These are phyloP conservation scores for Entophlyctis luteolus DNA, from an alignment of 192 early-diverging fungal genomes.

Conservation along the genomic window DNA sequence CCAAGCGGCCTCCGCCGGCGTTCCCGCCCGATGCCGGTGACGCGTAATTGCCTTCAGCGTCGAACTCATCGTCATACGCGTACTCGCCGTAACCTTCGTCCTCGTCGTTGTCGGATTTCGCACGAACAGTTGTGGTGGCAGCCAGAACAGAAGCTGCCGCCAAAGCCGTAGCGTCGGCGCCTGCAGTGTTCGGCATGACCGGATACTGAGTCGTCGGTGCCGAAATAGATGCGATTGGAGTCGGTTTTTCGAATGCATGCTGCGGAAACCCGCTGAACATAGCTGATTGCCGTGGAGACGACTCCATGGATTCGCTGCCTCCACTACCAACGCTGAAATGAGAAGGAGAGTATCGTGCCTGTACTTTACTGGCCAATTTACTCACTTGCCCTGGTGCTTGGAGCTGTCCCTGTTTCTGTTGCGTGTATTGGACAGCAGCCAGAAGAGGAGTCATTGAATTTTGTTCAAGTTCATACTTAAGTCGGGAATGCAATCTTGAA, in stretches of 20 bases:
- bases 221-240: background rate
- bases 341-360: no score
- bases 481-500: no score
- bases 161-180: background rate
- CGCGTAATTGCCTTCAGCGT: background rate
- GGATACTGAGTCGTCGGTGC: background rate
- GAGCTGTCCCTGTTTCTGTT: background rate
- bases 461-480: background rate
- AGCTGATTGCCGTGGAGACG: background rate
- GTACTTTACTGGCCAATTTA: no score
- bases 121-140: background rate
- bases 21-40: background rate
- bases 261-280: no score
- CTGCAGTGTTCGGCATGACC: background rate
- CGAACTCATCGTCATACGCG: background rate
- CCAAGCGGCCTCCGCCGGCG: background rate
- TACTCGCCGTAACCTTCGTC: background rate
- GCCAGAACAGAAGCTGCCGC: background rate
- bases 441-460: conserved; percentile 3
- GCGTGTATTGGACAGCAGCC: background rate
- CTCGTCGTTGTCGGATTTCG: background rate
- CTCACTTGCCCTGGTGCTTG: no score
- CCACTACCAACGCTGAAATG: no score
- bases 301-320: no score
- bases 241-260: no score